Evolutionary conservation across 495 filamentous ascomycete species (phyloP).

Genomic region (Amniculicola lignicola): DNA sequence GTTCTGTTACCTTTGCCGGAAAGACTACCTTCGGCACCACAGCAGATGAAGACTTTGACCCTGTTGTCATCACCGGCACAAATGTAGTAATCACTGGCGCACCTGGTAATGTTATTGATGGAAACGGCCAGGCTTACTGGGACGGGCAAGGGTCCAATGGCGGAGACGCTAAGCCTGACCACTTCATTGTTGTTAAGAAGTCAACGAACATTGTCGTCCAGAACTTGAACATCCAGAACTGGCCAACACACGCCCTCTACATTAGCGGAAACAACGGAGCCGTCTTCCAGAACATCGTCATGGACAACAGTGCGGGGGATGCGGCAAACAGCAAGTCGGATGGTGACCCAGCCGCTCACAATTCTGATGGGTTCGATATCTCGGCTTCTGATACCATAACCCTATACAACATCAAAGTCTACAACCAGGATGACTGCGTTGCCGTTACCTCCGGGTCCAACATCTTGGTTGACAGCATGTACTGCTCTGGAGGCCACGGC

Average conservation of each 20-base stretch:
- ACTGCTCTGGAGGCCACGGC: conserved; percentile 50
- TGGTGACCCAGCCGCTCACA: conserved; percentile 45
- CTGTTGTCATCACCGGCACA: conserved; percentile 38
- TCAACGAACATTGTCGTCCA: conserved; percentile 36
- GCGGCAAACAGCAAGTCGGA: conserved; percentile 41
- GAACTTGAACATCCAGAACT: conserved; percentile 46
- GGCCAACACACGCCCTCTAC: conserved; percentile 45
- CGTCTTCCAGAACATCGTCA: conserved; percentile 35
- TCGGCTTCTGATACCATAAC: conserved; percentile 37
- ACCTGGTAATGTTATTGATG: conserved; percentile 46
- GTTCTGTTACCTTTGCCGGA: conserved; percentile 47
- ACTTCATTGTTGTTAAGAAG: conserved; percentile 47
- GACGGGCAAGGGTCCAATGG: conserved; percentile 46
- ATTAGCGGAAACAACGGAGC: conserved; percentile 37
- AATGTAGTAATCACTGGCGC: conserved; percentile 45
- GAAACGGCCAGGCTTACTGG: conserved; percentile 50
- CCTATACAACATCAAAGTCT: conserved; percentile 38
- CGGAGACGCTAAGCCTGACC: conserved; percentile 42
- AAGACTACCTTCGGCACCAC: conserved; percentile 45
- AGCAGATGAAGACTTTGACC: conserved; percentile 39
- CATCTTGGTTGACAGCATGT: conserved; percentile 40
- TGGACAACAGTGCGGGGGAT: conserved; percentile 48
- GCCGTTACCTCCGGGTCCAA: conserved; percentile 44
- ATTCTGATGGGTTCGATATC: conserved; percentile 48
- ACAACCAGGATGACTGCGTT: conserved; percentile 51